Percentiles rank a stretch among this genome's conserved stretches.
These are phyloP conservation scores for Boeremia lycopersici DNA, from an alignment of 2,329 filamentous ascomycete genomes.

Conservation along the genomic window DNA sequence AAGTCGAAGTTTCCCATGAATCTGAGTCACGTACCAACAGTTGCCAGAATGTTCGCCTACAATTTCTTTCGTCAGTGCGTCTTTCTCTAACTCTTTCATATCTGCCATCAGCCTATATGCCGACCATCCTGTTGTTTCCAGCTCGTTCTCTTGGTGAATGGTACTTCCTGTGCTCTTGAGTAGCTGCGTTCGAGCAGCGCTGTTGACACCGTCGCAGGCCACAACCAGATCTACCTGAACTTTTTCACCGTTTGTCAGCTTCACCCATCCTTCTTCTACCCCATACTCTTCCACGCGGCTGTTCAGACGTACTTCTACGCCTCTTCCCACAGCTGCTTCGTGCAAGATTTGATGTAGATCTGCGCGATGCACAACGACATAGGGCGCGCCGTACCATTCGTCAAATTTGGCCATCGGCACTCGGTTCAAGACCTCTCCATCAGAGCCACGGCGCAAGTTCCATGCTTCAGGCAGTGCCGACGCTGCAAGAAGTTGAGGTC, in stretches of 20 bases:
- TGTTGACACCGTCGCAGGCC: constrained; percentile 24
- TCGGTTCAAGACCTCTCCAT: constrained; percentile 11
- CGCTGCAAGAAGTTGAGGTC: constrained; percentile 6
- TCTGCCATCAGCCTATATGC: constrained; percentile 22
- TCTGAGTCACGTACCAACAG: constrained; percentile 11
- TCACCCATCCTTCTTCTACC: constrained; percentile 19
- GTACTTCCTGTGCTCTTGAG: neutral
- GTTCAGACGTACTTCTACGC: constrained; percentile 20
- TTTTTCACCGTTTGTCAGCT: constrained; percentile 13
- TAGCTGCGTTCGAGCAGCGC: constrained; percentile 17
- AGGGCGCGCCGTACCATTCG: constrained; percentile 20
- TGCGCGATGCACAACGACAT: constrained; percentile 24
- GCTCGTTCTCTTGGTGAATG: neutral
- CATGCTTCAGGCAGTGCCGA: constrained; percentile 13
- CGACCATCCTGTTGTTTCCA: constrained; percentile 22
- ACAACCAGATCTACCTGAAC: constrained; percentile 17
- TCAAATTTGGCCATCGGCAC: constrained; percentile 17
- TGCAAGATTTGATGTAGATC: constrained; percentile 24
- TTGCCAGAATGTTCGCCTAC: constrained; percentile 18
- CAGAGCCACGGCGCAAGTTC: constrained; percentile 41
- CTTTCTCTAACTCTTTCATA: constrained; percentile 13
- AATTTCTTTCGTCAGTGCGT: constrained; percentile 15
- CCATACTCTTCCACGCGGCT: constrained; percentile 22
- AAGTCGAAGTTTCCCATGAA: neutral
- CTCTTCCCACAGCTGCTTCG: constrained; percentile 15